Base-by-base conservation (phyloP, 2,329 filamentous ascomycete species). In the Immersiporthe knoxdaviesiana region DNA sequence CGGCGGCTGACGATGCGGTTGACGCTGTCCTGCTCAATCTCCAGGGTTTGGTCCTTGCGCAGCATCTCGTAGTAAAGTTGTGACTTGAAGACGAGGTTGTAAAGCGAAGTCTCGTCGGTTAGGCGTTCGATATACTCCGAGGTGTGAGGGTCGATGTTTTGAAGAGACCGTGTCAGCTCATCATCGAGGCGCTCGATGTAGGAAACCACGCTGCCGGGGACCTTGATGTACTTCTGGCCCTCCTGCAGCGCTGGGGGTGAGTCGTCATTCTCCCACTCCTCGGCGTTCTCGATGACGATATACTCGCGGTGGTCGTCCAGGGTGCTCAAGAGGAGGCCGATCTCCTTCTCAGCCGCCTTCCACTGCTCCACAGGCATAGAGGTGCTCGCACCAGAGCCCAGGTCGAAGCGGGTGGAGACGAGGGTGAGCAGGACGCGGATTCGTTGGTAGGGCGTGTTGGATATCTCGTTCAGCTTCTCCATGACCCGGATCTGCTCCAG, bases 191-290 rank as follows among this genome's bases (percentile, higher is more conserved):
- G 89, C 86, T 99, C 96, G 41, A 97, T 89, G 78, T 95, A 97
- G 0, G 96, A 98, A 60, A 97, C 93, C 71, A 98, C 85, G 84
- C 93, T 97, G 78, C 96, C 97, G 27, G 96, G 93, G 69, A 99
- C 88, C 84, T 92, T 94, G 86, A 97, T 92, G 78, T 95, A 88
- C 79, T 88, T 91, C 80, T 97, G 90, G 72, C 89, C 92, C 30
- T 86, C 81, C 68, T 87, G 88, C 74, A 95, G 84, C 41, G 86
- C 85, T 18, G 96, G 96, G 54, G 90, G 87, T 85, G 97, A 98
- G 76, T 99, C 97, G 74, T 99, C 97, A 77, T 99, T 96, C 75
- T 99, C 96, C 96, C 96, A 98, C 82, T 99, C 96, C 79, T 99
- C 96, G 30, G 93, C 96, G 74, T 88, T 90, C 83, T 99, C 96